Evolutionary conservation across 805 yeast genomes (phyloP).

Genomic region (Wickerhamiella kurtzmanii): DNA sequence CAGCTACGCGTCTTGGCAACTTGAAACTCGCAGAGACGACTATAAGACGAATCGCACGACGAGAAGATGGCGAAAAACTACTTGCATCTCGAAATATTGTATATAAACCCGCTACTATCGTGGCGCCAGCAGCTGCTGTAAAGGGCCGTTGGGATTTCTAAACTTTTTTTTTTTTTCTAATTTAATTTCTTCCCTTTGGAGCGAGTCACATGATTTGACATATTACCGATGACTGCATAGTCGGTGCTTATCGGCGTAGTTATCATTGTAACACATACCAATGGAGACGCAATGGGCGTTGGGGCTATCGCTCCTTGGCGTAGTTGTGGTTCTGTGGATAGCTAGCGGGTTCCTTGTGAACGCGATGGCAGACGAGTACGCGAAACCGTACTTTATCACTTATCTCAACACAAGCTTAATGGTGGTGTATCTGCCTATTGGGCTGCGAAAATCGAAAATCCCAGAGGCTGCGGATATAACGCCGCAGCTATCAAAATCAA

Average conservation of each 20-base stretch:
- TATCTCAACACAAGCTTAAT: conserved; percentile 83
- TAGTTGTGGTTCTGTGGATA: conserved; percentile 85
- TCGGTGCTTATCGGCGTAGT: neutral
- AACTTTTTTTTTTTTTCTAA: neutral
- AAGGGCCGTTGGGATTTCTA: conserved; percentile 2
- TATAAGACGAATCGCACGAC: conserved; percentile 6
- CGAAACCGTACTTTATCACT: conserved; percentile 87
- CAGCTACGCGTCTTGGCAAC: conserved; percentile 12
- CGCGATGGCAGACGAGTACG: conserved; percentile 45
- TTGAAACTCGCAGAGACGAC: conserved; percentile 3
- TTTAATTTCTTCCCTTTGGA: neutral
- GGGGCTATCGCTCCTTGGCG: conserved; percentile 57
- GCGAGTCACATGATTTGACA: neutral
- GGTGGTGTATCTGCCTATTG: conserved; percentile 53
- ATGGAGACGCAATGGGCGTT: conserved; percentile 43
- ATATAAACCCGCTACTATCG: neutral
- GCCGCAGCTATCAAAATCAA: conserved; percentile 25
- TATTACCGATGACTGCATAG: neutral
- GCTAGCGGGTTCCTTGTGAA: conserved; percentile 75
- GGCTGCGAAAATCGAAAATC: conserved; percentile 28
- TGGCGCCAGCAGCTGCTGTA: neutral
- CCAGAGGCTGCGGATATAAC: neutral
- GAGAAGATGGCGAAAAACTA: conserved; percentile 7
- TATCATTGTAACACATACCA: neutral
- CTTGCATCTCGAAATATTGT: conserved; percentile 3